Evolutionary conservation across 2,329 filamentous ascomycete genomes (phyloP).

Genomic region (Beauveria bassiana): DNA sequence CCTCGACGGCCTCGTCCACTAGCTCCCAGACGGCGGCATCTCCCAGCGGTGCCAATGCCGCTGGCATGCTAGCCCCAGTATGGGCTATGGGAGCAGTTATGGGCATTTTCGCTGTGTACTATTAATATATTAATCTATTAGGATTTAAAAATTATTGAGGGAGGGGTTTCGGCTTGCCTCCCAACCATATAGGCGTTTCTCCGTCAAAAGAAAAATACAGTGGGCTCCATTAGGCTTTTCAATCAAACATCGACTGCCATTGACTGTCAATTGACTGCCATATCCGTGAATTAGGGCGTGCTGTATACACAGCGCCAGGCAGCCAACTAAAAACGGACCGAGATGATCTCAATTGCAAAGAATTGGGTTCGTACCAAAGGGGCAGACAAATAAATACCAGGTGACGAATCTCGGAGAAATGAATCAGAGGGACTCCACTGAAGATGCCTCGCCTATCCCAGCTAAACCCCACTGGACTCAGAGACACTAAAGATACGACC

Average conservation of each 20-base stretch:
- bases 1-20: background rate
- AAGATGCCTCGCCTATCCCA: too few species aligned
- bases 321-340: too few species aligned
- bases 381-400: too few species aligned
- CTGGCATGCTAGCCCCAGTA: background rate
- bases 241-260: background rate
- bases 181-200: background rate
- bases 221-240: background rate
- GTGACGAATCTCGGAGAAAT: too few species aligned
- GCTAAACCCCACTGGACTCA: too few species aligned
- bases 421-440: too few species aligned
- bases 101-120: background rate
- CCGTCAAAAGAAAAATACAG: background rate
- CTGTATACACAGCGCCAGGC: too few species aligned
- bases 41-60: background rate
- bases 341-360: too few species aligned
- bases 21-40: slow-evolving; percentile 1
- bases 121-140: background rate
- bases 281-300: too few species aligned
- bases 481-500: too few species aligned
- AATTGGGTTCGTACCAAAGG: too few species aligned
- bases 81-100: background rate
- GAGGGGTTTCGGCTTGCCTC: background rate
- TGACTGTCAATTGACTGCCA: too few species aligned
- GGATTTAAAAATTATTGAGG: background rate